Percentiles rank a stretch among this genome's conserved stretches.
These are phyloP conservation scores for Peniophora sp. DNA, from an alignment of 1,284 basidiomycete genomes.

Conservation along the genomic window DNA sequence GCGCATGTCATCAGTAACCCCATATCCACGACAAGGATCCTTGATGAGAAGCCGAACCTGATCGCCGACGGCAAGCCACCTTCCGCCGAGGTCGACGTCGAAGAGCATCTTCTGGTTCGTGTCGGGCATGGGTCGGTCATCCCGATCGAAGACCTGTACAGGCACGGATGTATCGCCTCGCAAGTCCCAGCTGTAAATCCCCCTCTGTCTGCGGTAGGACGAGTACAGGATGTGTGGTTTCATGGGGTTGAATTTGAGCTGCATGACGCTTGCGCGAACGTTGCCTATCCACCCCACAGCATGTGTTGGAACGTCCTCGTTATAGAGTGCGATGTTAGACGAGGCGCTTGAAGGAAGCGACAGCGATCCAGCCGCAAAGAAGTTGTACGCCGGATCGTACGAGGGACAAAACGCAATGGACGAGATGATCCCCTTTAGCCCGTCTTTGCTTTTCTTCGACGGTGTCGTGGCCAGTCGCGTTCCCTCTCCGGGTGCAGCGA, in stretches of 20 bases:
- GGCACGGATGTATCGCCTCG: slow-evolving; percentile 52
- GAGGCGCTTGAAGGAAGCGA: slow-evolving; percentile 38
- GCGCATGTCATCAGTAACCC: neutral
- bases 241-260: slow-evolving; percentile 75
- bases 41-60: slow-evolving; percentile 40
- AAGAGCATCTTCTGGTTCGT: slow-evolving; percentile 79
- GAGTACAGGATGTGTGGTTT: slow-evolving; percentile 71
- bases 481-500: slow-evolving; percentile 66
- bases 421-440: slow-evolving; percentile 85
- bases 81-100: slow-evolving; percentile 69
- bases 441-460: slow-evolving; percentile 73
- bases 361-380: slow-evolving; percentile 70
- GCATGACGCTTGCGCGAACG: slow-evolving; percentile 56
- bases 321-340: slow-evolving; percentile 71
- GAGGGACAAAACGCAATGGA: slow-evolving; percentile 67
- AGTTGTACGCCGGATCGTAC: slow-evolving; percentile 43
- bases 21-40: neutral
- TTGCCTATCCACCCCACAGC: slow-evolving; percentile 56
- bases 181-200: slow-evolving; percentile 74
- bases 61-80: slow-evolving; percentile 63
- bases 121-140: slow-evolving; percentile 7
- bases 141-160: slow-evolving; percentile 27
- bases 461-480: slow-evolving; percentile 68
- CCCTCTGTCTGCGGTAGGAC: slow-evolving; percentile 60
- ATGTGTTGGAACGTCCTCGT: slow-evolving; percentile 40